Conservation (phyloP, 1,139 yeast genomes). For the Zygotorulaspora mrakii region DNA sequence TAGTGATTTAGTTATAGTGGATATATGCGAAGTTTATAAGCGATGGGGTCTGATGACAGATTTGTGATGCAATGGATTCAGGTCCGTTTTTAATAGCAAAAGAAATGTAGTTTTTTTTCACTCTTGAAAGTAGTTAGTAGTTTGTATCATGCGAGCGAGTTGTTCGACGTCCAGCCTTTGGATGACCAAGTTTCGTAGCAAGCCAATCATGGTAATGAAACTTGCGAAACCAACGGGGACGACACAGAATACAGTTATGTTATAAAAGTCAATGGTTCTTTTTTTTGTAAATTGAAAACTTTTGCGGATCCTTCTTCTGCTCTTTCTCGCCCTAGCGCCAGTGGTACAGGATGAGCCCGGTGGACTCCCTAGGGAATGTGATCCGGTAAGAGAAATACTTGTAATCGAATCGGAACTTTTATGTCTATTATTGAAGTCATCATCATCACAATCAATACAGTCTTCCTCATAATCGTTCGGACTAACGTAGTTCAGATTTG, state of each 20-base stretch:
- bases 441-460: conserved; percentile 9
- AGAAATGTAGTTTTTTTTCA: background rate
- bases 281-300: conserved; percentile 29
- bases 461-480: conserved; percentile 22
- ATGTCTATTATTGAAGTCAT: background rate
- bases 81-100: background rate
- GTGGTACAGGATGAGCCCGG: conserved; percentile 2
- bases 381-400: conserved; percentile 1
- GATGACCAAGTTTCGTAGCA: conserved; percentile 69
- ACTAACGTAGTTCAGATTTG: conserved; percentile 63
- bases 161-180: conserved; percentile 66
- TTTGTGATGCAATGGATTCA: background rate
- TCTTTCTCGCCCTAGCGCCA: conserved; percentile 5
- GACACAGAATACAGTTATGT: conserved; percentile 90
- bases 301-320: conserved; percentile 13
- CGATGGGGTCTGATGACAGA: conserved; percentile 2
- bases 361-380: conserved; percentile 5
- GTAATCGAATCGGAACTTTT: conserved; percentile 2
- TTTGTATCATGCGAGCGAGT: conserved; percentile 22
- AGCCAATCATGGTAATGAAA: conserved; percentile 83
- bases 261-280: conserved; percentile 73
- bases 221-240: conserved; percentile 96
- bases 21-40: background rate
- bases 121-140: conserved; percentile 7
- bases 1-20: background rate